phyloP scores from a whole-genome alignment of 208 protist species.

The Phytomonas sp. region DNA sequence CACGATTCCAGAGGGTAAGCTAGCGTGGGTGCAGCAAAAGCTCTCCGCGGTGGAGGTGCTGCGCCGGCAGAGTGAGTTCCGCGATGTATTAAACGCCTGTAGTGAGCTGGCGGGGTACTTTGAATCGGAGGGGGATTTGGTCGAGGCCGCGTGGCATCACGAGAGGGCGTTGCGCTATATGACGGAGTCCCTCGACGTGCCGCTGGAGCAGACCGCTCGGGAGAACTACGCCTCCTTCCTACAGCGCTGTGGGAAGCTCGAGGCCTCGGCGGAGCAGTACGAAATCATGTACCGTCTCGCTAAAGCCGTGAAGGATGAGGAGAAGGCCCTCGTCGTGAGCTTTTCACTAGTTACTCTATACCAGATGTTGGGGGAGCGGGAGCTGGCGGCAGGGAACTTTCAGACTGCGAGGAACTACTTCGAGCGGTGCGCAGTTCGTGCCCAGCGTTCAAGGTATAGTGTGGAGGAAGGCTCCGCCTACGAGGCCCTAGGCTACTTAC shows the following conservation, averaged over 20 bases:
- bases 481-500: slow-evolving; percentile 59
- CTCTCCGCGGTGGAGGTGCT: slow-evolving; percentile 66
- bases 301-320: slow-evolving; percentile 37
- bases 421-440: slow-evolving; percentile 31
- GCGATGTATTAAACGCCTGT: slow-evolving; percentile 48
- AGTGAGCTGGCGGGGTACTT: slow-evolving; percentile 75
- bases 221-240: slow-evolving; percentile 43
- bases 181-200: slow-evolving; percentile 61
- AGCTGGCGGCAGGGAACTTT: slow-evolving; percentile 14
- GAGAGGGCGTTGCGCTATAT: slow-evolving; percentile 56
- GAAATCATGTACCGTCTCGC: slow-evolving; percentile 60
- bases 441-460: slow-evolving; percentile 27
- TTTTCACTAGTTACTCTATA: slow-evolving; percentile 63
- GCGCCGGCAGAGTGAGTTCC: slow-evolving; percentile 80
- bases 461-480: slow-evolving; percentile 50
- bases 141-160: slow-evolving; percentile 70
- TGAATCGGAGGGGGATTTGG: slow-evolving; percentile 61
- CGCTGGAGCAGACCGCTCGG: slow-evolving; percentile 57
- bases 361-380: slow-evolving; percentile 39
- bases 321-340: slow-evolving; percentile 30
- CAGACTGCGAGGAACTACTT: slow-evolving; percentile 43
- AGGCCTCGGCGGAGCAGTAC: slow-evolving; percentile 50
- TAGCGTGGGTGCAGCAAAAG: slow-evolving; percentile 77
- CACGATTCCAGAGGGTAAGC: slow-evolving; percentile 47
- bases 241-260: slow-evolving; percentile 47